A percentile compares a stretch with the other conserved stretches of the same genome.
These are phyloP conservation scores for Iris pallida DNA, from an alignment of 116 monocot species.

Conservation along the genomic window DNA sequence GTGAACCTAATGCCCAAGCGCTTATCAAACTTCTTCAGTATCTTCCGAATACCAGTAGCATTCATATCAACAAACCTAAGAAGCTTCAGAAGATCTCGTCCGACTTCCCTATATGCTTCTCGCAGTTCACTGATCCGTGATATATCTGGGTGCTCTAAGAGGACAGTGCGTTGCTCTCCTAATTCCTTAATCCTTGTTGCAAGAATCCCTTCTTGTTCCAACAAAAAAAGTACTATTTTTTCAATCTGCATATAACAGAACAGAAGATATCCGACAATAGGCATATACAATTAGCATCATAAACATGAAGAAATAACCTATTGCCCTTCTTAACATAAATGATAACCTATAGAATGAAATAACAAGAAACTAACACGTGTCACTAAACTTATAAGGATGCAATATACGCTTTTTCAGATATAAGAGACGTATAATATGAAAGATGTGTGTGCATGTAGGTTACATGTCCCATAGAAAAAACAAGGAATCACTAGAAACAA, in stretches of 20 bases:
- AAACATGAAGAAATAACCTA: neutral
- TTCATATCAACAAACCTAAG: slow-evolving; percentile 55
- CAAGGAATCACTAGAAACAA: no score
- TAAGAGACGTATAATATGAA: neutral
- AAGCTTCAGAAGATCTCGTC: slow-evolving; percentile 48
- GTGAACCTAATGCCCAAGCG: slow-evolving; percentile 48
- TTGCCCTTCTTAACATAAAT: neutral
- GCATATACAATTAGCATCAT: neutral
- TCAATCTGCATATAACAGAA: slow-evolving; percentile 36
- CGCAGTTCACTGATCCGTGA: slow-evolving; percentile 30
- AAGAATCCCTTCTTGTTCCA: slow-evolving; percentile 57
- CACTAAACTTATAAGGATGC: neutral
- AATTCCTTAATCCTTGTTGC: slow-evolving; percentile 42
- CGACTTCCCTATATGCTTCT: slow-evolving; percentile 40
- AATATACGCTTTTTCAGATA: neutral
- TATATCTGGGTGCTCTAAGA: slow-evolving; percentile 37
- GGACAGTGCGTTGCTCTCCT: slow-evolving; percentile 19
- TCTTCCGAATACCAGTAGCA: slow-evolving; percentile 57
- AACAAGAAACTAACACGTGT: neutral
- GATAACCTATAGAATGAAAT: neutral
- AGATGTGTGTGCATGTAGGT: neutral
- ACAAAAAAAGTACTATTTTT: slow-evolving; percentile 48
- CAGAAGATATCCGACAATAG: neutral
- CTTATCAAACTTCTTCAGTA: slow-evolving; percentile 67
- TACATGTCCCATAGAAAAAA: neutral